A percentile compares a stretch with the other conserved stretches of the same genome.
These are phyloP conservation scores for Penicillium concentricum DNA, from an alignment of 2,329 filamentous ascomycete species.

Conservation along the genomic window DNA sequence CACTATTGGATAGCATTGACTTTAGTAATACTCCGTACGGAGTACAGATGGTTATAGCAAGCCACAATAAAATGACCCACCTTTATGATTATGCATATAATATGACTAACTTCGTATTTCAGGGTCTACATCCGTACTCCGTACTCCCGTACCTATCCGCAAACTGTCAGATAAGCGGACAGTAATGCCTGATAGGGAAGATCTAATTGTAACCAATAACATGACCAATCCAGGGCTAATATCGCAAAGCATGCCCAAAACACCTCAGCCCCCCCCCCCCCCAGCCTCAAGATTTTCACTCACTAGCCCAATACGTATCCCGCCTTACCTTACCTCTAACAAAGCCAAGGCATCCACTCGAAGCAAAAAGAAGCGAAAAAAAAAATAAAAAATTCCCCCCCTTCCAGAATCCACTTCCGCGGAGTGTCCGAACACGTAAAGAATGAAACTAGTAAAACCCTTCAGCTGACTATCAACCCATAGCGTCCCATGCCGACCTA, in stretches of 20 bases:
- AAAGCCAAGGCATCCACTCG: background rate
- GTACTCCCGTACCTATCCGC: background rate
- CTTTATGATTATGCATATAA: background rate
- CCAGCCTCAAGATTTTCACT: conserved; percentile 4
- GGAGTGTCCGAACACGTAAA: background rate
- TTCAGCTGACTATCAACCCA: background rate
- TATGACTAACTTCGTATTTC: background rate
- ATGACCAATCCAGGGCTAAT: background rate
- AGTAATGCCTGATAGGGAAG: background rate
- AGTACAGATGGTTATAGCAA: background rate
- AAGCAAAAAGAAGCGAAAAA: conserved; percentile 8
- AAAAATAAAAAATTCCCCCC: background rate
- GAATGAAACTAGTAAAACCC: conserved; percentile 1
- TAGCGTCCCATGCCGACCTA: conserved; percentile 24
- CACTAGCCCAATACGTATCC: conserved; percentile 2
- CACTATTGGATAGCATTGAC: background rate
- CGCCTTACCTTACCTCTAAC: conserved; percentile 1
- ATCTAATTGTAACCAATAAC: background rate
- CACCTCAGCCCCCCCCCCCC: background rate
- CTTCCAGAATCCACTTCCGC: background rate
- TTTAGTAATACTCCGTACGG: background rate
- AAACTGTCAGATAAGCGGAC: background rate
- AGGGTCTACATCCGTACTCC: background rate
- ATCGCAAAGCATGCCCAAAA: background rate
- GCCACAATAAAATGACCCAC: background rate